phyloP scores from a whole-genome alignment of 2,329 filamentous ascomycete species.

The Apiospora malaysiana region DNA sequence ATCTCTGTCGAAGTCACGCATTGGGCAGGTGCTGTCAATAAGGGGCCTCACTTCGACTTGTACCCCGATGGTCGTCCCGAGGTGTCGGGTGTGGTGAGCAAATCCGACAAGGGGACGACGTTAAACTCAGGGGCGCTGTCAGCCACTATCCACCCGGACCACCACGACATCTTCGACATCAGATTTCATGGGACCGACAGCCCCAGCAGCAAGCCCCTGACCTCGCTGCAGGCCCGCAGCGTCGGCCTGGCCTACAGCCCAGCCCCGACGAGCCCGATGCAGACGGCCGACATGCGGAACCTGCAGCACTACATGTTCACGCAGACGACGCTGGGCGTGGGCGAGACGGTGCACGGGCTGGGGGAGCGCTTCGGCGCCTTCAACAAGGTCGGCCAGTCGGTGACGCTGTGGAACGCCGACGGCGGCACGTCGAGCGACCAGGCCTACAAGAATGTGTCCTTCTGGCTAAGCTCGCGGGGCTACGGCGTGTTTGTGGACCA shows the following conservation, averaged over 20 bases:
- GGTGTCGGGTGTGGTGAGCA: constrained; percentile 46
- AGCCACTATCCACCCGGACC: constrained; percentile 54
- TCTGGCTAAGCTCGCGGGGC: constrained; percentile 73
- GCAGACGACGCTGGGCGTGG: constrained; percentile 59
- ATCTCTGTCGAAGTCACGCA: constrained; percentile 65
- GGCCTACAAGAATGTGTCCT: constrained; percentile 74
- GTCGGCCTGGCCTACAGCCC: constrained; percentile 64
- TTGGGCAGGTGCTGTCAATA: constrained; percentile 58
- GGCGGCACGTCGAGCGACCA: constrained; percentile 72
- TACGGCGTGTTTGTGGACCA: constrained; percentile 81
- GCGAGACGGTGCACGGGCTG: constrained; percentile 75
- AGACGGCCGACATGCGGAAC: constrained; percentile 58
- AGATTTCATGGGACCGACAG: constrained; percentile 56
- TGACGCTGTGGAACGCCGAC: constrained; percentile 69
- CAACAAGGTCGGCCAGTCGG: constrained; percentile 75
- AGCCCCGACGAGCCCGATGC: constrained; percentile 55
- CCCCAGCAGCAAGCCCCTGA: constrained; percentile 53
- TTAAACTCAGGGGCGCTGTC: constrained; percentile 57
- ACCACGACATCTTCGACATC: constrained; percentile 58
- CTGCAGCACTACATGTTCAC: constrained; percentile 63
- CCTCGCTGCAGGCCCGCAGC: constrained; percentile 59
- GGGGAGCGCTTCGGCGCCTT: constrained; percentile 79
- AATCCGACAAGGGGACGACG: constrained; percentile 51
- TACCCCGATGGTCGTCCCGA: constrained; percentile 58
- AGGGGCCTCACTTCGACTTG: constrained; percentile 63